These are phyloP conservation scores for Kluyveromyces siamensis DNA, from an alignment of 805 yeast genomes.

Conservation along the genomic window DNA sequence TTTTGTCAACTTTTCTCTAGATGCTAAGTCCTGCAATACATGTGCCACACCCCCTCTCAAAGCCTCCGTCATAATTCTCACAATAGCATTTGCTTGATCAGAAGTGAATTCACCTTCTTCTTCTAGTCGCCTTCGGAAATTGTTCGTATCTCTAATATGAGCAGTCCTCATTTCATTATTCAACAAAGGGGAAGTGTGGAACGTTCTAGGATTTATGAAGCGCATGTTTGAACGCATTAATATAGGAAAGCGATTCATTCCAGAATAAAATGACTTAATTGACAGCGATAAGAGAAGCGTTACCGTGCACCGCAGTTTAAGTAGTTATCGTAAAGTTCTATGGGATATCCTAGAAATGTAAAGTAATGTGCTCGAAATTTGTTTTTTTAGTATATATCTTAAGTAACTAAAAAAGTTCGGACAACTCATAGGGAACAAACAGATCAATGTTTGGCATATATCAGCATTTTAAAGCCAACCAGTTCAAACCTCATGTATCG, in stretches of 20 bases:
- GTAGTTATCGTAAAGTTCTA: no score
- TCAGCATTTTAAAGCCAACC: neutral
- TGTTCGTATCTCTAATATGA: conserved; percentile 63
- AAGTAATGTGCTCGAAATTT: no score
- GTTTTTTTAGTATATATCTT: neutral
- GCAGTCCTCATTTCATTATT: conserved; percentile 16
- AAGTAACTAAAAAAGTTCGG: neutral
- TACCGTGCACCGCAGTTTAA: no score
- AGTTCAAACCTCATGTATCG: neutral
- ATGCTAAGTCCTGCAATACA: conserved; percentile 70
- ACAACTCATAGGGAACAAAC: neutral
- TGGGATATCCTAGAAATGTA: no score
- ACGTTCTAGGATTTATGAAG: neutral
- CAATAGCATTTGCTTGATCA: conserved; percentile 73
- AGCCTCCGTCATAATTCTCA: conserved; percentile 61
- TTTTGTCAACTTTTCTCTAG: conserved; percentile 72
- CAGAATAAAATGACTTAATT: no score
- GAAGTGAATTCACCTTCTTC: conserved; percentile 62
- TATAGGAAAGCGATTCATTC: neutral
- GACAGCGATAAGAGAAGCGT: no score
- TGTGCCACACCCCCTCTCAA: conserved; percentile 72
- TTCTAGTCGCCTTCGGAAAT: conserved; percentile 52
- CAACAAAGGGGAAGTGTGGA: neutral
- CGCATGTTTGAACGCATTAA: neutral
- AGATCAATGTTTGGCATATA: neutral